A percentile compares a stretch with the other conserved stretches of the same genome.
Evolutionary conservation across 805 yeast genomes (phyloP).

Genomic region (Nakazawaea anatomiae): DNA sequence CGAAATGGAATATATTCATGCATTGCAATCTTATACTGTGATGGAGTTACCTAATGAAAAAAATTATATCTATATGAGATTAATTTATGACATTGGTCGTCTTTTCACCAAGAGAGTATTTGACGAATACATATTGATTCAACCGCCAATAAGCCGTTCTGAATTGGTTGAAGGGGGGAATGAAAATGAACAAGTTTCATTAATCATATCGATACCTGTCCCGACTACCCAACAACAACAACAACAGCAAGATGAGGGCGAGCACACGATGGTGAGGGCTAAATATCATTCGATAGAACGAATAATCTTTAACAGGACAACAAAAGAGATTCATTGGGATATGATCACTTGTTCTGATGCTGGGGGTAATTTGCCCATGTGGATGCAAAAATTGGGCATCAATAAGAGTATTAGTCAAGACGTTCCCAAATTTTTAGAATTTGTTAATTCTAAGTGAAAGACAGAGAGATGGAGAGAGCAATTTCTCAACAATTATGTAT

Average conservation of each 20-base stretch:
- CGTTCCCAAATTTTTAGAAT: conserved; percentile 27
- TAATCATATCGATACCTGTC: conserved; percentile 24
- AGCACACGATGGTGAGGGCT: conserved; percentile 22
- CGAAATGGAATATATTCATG: conserved; percentile 29
- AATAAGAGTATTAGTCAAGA: conserved; percentile 32
- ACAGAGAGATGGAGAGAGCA: background rate
- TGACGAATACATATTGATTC: conserved; percentile 23
- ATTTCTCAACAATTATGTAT: too few species aligned
- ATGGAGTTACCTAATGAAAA: conserved; percentile 15
- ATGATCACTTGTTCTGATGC: conserved; percentile 35
- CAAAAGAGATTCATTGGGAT: conserved; percentile 22
- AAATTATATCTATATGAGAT: conserved; percentile 24
- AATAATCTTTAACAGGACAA: conserved; percentile 17
- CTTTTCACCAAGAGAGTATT: conserved; percentile 31
- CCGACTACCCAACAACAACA: conserved; percentile 4
- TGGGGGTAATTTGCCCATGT: conserved; percentile 34
- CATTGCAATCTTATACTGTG: conserved; percentile 20
- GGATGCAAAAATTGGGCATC: conserved; percentile 32
- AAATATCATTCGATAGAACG: conserved; percentile 30
- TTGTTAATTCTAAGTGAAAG: background rate
- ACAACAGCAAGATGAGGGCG: conserved; percentile 5
- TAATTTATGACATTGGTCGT: conserved; percentile 30
- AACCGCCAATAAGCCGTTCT: conserved; percentile 18
- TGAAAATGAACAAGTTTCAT: conserved; percentile 19
- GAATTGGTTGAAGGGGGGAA: background rate